These are phyloP conservation scores for Acidomyces sp. DNA, from an alignment of 495 filamentous ascomycete species.

Conservation along the genomic window DNA sequence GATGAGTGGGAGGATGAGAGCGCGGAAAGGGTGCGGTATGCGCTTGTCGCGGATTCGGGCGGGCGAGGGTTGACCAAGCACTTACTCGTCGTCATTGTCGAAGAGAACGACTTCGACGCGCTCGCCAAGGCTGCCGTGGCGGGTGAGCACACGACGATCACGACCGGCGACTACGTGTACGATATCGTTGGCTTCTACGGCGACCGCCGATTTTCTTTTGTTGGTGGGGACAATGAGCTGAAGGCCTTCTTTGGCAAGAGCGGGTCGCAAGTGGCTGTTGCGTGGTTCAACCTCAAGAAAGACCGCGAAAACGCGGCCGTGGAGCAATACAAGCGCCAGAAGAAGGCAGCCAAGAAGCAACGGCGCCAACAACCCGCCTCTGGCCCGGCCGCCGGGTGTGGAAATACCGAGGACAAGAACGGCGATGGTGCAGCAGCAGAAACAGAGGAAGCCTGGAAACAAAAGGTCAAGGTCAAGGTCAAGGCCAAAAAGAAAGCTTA, in stretches of 20 bases:
- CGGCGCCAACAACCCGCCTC: neutral
- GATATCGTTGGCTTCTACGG: slow-evolving; percentile 1
- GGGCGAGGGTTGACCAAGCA: neutral
- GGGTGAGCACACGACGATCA: neutral
- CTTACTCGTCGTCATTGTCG: slow-evolving; percentile 1
- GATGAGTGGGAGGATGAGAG: neutral
- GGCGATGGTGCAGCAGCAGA: neutral
- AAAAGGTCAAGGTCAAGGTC: neutral
- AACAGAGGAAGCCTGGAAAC: neutral
- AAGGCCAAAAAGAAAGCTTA: slow-evolving; percentile 4
- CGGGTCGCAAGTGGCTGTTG: neutral
- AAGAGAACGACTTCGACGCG: neutral
- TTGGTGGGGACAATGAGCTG: neutral
- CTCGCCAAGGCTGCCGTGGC: neutral
- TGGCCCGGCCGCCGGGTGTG: neutral
- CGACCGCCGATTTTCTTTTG: neutral
- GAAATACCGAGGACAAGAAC: neutral
- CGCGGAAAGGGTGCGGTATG: neutral
- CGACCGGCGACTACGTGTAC: neutral
- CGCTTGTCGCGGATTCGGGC: slow-evolving; percentile 1
- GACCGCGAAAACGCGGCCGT: neutral
- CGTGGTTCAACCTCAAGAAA: neutral
- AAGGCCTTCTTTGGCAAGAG: neutral
- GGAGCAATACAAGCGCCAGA: neutral
- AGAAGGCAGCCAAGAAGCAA: slow-evolving; percentile 12